Evolutionary conservation across 192 early-diverging fungal genomes (phyloP).

Genomic region (Linderina pennispora): DNA sequence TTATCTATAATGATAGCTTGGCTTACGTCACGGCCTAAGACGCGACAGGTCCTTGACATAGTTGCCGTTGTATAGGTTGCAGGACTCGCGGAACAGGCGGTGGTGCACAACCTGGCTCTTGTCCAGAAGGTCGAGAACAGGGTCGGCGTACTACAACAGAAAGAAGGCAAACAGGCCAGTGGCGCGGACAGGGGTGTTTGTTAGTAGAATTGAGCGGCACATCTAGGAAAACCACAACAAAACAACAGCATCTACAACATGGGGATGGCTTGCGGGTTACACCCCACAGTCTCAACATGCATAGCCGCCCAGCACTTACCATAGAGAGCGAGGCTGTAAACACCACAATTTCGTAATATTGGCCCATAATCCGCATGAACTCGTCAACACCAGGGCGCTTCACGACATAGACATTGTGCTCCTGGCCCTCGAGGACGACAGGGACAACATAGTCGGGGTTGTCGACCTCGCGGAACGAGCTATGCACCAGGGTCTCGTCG

Average conservation of each 20-base stretch:
- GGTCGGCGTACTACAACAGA: constrained; percentile 86
- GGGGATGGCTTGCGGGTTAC: too few species aligned
- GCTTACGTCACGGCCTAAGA: constrained; percentile 78
- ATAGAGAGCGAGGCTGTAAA: constrained; percentile 92
- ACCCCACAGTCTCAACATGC: too few species aligned
- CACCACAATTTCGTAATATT: constrained; percentile 88
- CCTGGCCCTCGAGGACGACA: constrained; percentile 84
- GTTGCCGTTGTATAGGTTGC: constrained; percentile 90
- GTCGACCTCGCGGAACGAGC: constrained; percentile 74
- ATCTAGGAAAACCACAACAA: too few species aligned
- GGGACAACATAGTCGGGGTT: constrained; percentile 89
- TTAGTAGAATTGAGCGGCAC: too few species aligned
- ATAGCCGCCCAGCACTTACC: too few species aligned
- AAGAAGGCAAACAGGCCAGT: background rate
- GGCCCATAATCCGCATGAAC: constrained; percentile 80
- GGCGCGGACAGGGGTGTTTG: too few species aligned
- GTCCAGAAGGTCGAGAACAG: constrained; percentile 94
- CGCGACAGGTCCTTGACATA: constrained; percentile 95
- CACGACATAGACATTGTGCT: constrained; percentile 93
- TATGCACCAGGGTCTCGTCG: constrained; percentile 97
- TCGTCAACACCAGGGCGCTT: constrained; percentile 95
- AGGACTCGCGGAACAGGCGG: constrained; percentile 93
- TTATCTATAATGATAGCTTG: constrained; percentile 93
- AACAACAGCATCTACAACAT: background rate
- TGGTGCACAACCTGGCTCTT: constrained; percentile 77